Percentiles rank a stretch among this genome's conserved stretches.
Conservation (phyloP, 257 asterid species). For the Verbena officinalis region DNA sequence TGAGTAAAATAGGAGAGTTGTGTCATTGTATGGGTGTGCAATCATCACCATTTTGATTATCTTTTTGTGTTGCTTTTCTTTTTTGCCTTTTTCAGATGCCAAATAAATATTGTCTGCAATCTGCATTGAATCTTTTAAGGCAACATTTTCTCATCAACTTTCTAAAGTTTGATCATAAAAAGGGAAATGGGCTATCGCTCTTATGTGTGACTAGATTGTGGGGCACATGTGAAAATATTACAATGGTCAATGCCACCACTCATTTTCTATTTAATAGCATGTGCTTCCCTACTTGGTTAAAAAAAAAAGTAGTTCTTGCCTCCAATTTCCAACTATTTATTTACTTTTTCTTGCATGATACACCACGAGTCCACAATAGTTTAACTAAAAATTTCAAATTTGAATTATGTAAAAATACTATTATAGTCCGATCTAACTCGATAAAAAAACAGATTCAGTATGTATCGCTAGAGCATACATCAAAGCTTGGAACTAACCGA, state of each 20-base stretch:
- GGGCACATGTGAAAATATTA: not conserved
- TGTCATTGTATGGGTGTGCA: conserved; percentile 33
- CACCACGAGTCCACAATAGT: too few relatives aligned
- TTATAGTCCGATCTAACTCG: too few relatives aligned
- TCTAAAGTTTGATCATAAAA: conserved; percentile 50
- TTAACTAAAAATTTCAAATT: too few relatives aligned
- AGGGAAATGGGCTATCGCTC: conserved; percentile 13
- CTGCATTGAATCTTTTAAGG: conserved; percentile 28
- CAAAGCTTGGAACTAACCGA: too few relatives aligned
- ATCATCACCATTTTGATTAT: conserved; percentile 58
- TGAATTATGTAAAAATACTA: too few relatives aligned
- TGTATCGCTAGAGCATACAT: too few relatives aligned
- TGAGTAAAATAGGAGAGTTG: not conserved
- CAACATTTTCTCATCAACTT: conserved; percentile 30
- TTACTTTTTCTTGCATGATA: too few relatives aligned
- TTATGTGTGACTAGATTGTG: conserved; percentile 19
- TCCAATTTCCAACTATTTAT: not conserved
- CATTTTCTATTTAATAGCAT: conserved; percentile 3
- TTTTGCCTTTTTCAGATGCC: conserved; percentile 27
- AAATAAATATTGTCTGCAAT: too few relatives aligned
- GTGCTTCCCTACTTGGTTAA: conserved; percentile 7
- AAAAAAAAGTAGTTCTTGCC: not conserved
- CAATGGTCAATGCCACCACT: conserved; percentile 18
- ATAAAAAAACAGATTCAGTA: too few relatives aligned
- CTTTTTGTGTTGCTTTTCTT: conserved; percentile 32